Percentiles rank a stretch among this genome's conserved stretches.
Conservation (phyloP, 1,284 basidiomycete species). For the Ceratobasidium sp. region DNA sequence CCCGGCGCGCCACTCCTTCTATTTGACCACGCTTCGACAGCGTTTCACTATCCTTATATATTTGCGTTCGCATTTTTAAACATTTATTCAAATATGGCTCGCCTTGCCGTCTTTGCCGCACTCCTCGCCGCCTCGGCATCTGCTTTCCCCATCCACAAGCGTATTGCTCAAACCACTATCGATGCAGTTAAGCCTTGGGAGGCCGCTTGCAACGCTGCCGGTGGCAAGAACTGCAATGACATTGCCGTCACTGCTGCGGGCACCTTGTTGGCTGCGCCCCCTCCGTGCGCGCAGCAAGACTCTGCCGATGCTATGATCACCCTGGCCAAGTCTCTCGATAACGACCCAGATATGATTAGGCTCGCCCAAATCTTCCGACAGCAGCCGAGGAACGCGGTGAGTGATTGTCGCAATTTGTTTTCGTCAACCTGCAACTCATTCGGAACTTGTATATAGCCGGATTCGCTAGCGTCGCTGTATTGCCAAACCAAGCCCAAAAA, state of each 20-base stretch:
- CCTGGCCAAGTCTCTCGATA: constrained; percentile 64
- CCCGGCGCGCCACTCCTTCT: constrained; percentile 37
- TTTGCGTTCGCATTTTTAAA: neutral
- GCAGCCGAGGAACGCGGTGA: constrained; percentile 61
- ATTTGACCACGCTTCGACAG: constrained; percentile 26
- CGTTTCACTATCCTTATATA: constrained; percentile 25
- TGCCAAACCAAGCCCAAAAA: constrained; percentile 61
- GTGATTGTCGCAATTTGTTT: constrained; percentile 39
- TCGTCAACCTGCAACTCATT: constrained; percentile 38
- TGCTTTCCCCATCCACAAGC: constrained; percentile 52
- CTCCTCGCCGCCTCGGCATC: constrained; percentile 49
- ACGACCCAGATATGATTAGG: constrained; percentile 61
- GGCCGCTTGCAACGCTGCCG: constrained; percentile 51
- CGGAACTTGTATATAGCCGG: constrained; percentile 49
- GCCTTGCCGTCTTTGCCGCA: constrained; percentile 47
- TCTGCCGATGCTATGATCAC: constrained; percentile 66
- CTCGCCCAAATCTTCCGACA: constrained; percentile 57
- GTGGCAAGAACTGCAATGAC: constrained; percentile 9
- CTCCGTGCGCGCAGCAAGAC: constrained; percentile 65
- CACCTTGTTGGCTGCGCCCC: constrained; percentile 25
- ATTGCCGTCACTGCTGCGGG: constrained; percentile 31
- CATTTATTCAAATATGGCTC: constrained; percentile 44
- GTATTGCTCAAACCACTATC: constrained; percentile 56
- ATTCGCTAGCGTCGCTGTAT: constrained; percentile 58
- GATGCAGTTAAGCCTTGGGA: constrained; percentile 56